These are phyloP conservation scores for Epithele typhae DNA, from an alignment of 768 basidiomycete genomes.

Conservation along the genomic window DNA sequence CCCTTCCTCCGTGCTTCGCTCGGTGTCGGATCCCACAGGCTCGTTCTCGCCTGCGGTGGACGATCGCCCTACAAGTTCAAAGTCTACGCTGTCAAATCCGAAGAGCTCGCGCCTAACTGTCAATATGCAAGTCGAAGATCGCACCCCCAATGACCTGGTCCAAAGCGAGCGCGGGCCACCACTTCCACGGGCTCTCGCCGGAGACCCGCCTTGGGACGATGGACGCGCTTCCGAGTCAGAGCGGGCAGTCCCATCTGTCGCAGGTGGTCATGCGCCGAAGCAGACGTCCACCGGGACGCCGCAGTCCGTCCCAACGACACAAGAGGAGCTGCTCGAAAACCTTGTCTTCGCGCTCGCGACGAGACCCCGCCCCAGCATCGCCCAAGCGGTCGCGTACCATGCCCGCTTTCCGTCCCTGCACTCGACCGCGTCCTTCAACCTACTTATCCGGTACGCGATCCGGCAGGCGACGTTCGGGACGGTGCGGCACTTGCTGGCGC, in stretches of 20 bases:
- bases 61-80: too few relatives aligned
- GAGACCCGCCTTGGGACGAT: conserved; percentile 25
- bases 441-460: conserved; percentile 44
- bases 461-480: conserved; percentile 45
- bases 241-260: conserved; percentile 2
- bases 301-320: conserved; percentile 6
- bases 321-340: conserved; percentile 26
- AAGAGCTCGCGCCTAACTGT: too few relatives aligned
- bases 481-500: conserved; percentile 39
- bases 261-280: not conserved
- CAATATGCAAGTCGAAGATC: too few relatives aligned
- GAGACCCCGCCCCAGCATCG: conserved; percentile 30
- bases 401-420: conserved; percentile 27
- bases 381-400: conserved; percentile 48
- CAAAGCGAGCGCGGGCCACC: too few relatives aligned
- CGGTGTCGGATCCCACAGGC: too few relatives aligned
- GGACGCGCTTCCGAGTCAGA: conserved; percentile 4
- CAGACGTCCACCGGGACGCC: conserved; percentile 1
- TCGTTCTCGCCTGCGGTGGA: too few relatives aligned
- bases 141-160: too few relatives aligned
- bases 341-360: conserved; percentile 35
- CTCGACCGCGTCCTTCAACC: conserved; percentile 40
- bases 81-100: too few relatives aligned
- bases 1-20: too few relatives aligned
- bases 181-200: conserved; percentile 9